phyloP scores from a whole-genome alignment of 1,139 yeast genomes.

The Hanseniaspora uvarum region DNA sequence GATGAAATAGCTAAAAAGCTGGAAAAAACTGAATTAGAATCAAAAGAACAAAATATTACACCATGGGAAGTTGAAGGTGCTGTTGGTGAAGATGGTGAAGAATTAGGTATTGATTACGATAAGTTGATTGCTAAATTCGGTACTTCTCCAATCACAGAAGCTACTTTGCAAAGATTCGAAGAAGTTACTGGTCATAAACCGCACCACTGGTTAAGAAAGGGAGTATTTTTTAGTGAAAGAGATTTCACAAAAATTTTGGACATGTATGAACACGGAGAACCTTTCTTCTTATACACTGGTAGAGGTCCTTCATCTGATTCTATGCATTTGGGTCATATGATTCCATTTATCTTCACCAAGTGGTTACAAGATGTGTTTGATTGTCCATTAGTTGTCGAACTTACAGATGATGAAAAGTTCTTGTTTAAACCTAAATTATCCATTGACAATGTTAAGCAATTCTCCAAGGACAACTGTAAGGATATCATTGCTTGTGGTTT shows the following conservation, averaged over 20 bases:
- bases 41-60: slow-evolving; percentile 63
- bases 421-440: slow-evolving; percentile 83
- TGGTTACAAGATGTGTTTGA: slow-evolving; percentile 98
- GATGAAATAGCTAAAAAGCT: slow-evolving; percentile 27
- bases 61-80: slow-evolving; percentile 99
- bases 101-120: slow-evolving; percentile 82
- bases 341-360: slow-evolving; percentile 89
- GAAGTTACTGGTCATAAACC: slow-evolving; percentile 81
- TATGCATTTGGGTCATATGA: slow-evolving; percentile 95
- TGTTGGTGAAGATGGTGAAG: slow-evolving; percentile 73
- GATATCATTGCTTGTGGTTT: slow-evolving; percentile 94
- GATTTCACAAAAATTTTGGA: slow-evolving; percentile 73
- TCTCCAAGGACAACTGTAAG: slow-evolving; percentile 71
- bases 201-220: slow-evolving; percentile 85
- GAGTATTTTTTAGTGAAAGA: slow-evolving; percentile 86
- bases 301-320: slow-evolving; percentile 95
- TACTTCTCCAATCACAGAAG: slow-evolving; percentile 60
- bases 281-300: slow-evolving; percentile 92
- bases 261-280: slow-evolving; percentile 86
- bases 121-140: slow-evolving; percentile 82
- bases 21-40: slow-evolving; percentile 21
- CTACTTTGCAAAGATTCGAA: slow-evolving; percentile 64
- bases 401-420: slow-evolving; percentile 97
- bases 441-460: slow-evolving; percentile 75
- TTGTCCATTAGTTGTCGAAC: slow-evolving; percentile 87